These are phyloP conservation scores for Kodamaea nitidulidarum DNA, from an alignment of 805 yeast species.

Conservation along the genomic window DNA sequence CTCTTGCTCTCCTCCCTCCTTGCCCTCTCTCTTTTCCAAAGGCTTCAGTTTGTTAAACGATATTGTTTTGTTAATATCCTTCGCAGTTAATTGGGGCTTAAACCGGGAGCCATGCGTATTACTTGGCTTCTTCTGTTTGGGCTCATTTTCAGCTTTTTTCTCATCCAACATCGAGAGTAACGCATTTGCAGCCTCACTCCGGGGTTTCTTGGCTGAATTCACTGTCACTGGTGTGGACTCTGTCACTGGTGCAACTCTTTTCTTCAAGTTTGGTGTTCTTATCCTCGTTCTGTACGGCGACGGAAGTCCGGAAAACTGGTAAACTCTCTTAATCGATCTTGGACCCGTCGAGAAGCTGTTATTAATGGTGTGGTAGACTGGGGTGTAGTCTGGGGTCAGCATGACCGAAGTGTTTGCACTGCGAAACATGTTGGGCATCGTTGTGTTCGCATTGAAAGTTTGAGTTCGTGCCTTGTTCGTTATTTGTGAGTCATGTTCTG, in stretches of 20 bases:
- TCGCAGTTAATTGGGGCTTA: slow-evolving; percentile 21
- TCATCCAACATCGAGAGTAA: slow-evolving; percentile 37
- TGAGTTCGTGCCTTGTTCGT: slow-evolving; percentile 28
- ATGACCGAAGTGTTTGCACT: slow-evolving; percentile 17
- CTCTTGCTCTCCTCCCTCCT: not conserved
- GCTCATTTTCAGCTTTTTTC: slow-evolving; percentile 4
- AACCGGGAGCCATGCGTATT: slow-evolving; percentile 13
- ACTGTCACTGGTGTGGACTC: not conserved
- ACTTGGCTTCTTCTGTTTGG: slow-evolving; percentile 3
- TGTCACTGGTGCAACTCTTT: slow-evolving; percentile 1
- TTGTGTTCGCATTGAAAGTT: slow-evolving; percentile 19
- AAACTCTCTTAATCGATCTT: slow-evolving; percentile 38
- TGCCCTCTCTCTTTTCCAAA: slow-evolving; percentile 8
- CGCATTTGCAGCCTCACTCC: slow-evolving; percentile 35
- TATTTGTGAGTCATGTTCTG: slow-evolving; percentile 3
- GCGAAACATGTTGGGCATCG: slow-evolving; percentile 5
- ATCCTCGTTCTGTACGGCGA: slow-evolving; percentile 42
- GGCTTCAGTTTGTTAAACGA: slow-evolving; percentile 30
- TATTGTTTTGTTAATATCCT: slow-evolving; percentile 35
- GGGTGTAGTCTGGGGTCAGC: slow-evolving; percentile 36
- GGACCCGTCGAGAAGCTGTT: slow-evolving; percentile 13
- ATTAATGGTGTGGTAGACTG: slow-evolving; percentile 30
- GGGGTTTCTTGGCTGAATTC: slow-evolving; percentile 16
- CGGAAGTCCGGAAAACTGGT: slow-evolving; percentile 43
- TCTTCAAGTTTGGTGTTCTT: slow-evolving; percentile 25